A percentile compares a stretch with the other conserved stretches of the same genome.
Evolutionary conservation across 2,329 filamentous ascomycete genomes (phyloP).

Genomic region (Trichoderma cornu-damae): DNA sequence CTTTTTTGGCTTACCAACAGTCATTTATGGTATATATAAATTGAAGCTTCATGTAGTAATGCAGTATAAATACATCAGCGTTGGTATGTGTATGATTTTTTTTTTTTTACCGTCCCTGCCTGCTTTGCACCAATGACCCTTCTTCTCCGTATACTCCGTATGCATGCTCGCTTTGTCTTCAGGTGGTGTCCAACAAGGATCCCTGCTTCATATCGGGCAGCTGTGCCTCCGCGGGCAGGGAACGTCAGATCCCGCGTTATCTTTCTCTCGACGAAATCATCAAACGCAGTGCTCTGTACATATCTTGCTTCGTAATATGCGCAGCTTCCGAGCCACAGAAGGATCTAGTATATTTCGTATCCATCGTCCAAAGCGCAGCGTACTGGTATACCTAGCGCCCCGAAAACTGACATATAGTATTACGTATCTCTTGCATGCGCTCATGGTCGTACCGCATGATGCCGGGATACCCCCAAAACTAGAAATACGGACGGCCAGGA

Average conservation of each 20-base stretch:
- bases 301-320: conserved; percentile 2
- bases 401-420: not conserved
- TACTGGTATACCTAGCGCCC: no score
- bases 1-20: no score
- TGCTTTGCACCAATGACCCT: not conserved
- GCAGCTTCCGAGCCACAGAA: not conserved
- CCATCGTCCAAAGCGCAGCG: not conserved
- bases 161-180: not conserved
- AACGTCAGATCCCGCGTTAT: not conserved
- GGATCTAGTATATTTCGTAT: not conserved
- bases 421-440: not conserved
- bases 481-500: not conserved
- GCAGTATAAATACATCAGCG: no score
- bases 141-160: no score
- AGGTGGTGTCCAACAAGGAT: not conserved
- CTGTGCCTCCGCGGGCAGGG: not conserved
- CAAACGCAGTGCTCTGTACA: not conserved
- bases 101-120: not conserved
- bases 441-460: not conserved
- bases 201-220: not conserved
- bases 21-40: no score
- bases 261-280: not conserved
- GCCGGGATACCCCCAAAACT: not conserved
- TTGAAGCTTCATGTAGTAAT: no score
- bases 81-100: no score